Base-by-base conservation (phyloP, 306 rosid species). In the Biancaea sappan region DNA sequence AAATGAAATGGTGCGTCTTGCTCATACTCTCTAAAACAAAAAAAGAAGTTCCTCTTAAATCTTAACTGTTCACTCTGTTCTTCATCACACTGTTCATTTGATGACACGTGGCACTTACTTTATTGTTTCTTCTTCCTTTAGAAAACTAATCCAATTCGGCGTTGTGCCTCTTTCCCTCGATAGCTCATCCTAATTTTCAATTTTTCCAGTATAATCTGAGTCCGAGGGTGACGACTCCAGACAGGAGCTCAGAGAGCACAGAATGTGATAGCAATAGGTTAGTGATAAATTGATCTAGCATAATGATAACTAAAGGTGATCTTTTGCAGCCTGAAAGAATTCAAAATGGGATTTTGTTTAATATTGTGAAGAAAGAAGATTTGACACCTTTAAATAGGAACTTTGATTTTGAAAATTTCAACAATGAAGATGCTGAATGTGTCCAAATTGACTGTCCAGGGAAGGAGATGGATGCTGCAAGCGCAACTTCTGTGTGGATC, bases 261-360 rank as follows among this genome's bases (percentile, higher is more conserved):
- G 93, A 83, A 44, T 77, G 72, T 58, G 91, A 86, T 37, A 79
- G 86, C 62, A 81, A 66, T 74, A 79, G 85, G 75, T 79, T 73
- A 44, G 84, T 87, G 19, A 19, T 15, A 11, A 86, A 81, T 44
- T 81, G 90, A 13, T 79, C 88, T 35, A 82, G 91, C 87, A 82
- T 92, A 53, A 43, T 78, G 73, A 80, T 95, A 77, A 79, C 78
- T 32, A 96, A 88, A 82, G 98, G 99, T 66, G 99, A 95, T 85
- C 84, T 95, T 74, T 84, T 95, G 86, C 98, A 92, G 84, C 89
- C 99, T 6, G 99, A 90, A 81, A 84, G 90, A 83, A 92, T 86
- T 47, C 90, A 75, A 32, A 92, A 92, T 14, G 96, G 99, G 51
- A 87, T 92, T 48, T 84, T 94, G 66, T 80, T 94, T 48, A 94